Base-by-base conservation (phyloP, 2,329 filamentous ascomycete genomes). In the Neobulgaria alba region DNA sequence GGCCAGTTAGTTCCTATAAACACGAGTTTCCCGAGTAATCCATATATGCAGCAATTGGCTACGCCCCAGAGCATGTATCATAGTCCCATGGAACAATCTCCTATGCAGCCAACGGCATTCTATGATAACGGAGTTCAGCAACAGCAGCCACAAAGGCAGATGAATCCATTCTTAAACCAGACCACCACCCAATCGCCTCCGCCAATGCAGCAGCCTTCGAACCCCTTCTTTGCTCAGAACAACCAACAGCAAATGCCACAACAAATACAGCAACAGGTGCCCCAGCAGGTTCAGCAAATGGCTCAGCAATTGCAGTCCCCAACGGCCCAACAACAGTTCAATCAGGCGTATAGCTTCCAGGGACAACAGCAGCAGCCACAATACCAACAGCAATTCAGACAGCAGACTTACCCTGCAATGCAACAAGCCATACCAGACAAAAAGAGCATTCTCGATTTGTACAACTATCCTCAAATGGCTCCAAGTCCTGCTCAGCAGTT, bases 361-460 rank as follows among this genome's bases (percentile, higher is more conserved):
- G 64, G 68, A 38, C 68, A 71, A 42, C 44, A 54, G 20, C 52
- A 47, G 33, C 45, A 38, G 42, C 29, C 32, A 18, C 61, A 59
- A 41, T 56, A 58, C 19, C 62, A 63, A 36, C 70, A 56, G 47
- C n/a, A n/a, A n/a, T 49, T 47, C 17, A 38, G 46, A 4, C 59
- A 59, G 43, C 57, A 59, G 39, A 52, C 49, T 1, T 57, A 59
- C 38, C 62, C 61, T 33, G 51, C 60, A 15, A 54, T 72, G 23
- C 57, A 65, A 4, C 62, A 65, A 31, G 65, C 66, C 31, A 67
- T 73, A 21, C 71, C 79, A 20, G 77, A 87, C 54, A 89, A 84
- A 48, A 76, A 75, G 3, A 81, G 81, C 3, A 90, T 92, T 44
- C 68, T 90, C 60, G 81, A 85, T 4, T 63, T 92, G 9, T 90